phyloP scores from a whole-genome alignment of 2,329 filamentous ascomycete species.

The Fusarium odoratissimum region DNA sequence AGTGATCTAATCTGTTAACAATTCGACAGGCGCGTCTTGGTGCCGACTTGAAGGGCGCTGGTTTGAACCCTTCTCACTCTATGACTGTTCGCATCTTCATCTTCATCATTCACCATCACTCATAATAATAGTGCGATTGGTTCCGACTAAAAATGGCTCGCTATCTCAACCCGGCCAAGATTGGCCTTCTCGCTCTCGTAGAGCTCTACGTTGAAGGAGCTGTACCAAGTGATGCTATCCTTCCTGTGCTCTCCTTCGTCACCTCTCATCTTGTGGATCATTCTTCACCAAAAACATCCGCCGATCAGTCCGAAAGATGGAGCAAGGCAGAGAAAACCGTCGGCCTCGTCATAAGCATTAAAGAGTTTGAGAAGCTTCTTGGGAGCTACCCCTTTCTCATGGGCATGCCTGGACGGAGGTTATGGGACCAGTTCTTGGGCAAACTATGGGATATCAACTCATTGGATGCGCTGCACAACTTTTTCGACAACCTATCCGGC shows the following conservation, averaged over 20 bases:
- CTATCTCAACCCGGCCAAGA: conserved; percentile 89
- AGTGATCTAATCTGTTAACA: conserved; percentile 7
- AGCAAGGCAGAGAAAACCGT: conserved; percentile 62
- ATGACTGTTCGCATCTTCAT: not conserved
- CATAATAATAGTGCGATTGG: not conserved
- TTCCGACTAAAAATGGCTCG: conserved; percentile 69
- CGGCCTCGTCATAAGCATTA: conserved; percentile 64
- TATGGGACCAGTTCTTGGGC: conserved; percentile 88
- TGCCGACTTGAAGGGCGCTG: conserved; percentile 3
- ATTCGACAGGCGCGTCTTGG: conserved; percentile 22
- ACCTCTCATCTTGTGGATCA: conserved; percentile 74
- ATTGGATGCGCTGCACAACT: conserved; percentile 80
- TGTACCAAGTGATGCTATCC: conserved; percentile 75
- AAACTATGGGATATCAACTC: conserved; percentile 88
- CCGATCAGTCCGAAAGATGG: conserved; percentile 55
- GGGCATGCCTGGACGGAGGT: conserved; percentile 76
- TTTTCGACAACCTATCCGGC: conserved; percentile 71
- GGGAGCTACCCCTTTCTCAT: conserved; percentile 62
- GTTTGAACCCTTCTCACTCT: not conserved
- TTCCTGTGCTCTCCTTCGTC: conserved; percentile 83
- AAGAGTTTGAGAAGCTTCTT: conserved; percentile 70
- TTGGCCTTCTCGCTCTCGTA: conserved; percentile 83
- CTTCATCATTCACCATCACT: not conserved
- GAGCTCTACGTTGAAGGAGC: conserved; percentile 81
- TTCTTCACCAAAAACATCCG: conserved; percentile 43